Conservation (phyloP, 73 alveolate genomes). For the Blepharisma japonicum region DNA sequence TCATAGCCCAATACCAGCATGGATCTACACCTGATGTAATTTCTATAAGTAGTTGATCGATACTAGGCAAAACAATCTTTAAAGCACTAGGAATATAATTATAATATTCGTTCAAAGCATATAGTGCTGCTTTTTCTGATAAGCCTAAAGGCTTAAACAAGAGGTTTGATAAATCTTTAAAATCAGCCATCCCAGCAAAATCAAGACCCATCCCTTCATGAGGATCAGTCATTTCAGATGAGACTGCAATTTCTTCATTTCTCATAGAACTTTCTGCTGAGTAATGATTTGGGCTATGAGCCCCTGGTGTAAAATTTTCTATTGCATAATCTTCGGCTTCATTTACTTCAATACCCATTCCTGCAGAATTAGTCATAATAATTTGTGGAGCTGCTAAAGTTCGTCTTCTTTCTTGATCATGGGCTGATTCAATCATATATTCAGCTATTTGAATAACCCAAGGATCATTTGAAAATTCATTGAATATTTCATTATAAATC, state of each 20-base stretch:
- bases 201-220: background rate
- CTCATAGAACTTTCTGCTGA: background rate
- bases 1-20: conserved; percentile 30
- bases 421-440: background rate
- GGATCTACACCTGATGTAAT: background rate
- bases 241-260: background rate
- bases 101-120: background rate
- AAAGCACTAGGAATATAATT: background rate
- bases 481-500: background rate
- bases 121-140: background rate
- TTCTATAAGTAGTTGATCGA: background rate
- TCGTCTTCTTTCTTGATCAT: background rate
- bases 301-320: conserved; percentile 26
- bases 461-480: background rate
- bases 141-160: background rate
- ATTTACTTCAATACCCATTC: background rate
- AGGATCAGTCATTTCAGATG: background rate
- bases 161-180: background rate
- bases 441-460: background rate
- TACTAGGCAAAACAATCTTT: background rate
- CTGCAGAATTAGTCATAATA: background rate
- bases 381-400: conserved; percentile 1
- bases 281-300: background rate
- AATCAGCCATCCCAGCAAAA: background rate
- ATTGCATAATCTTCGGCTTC: conserved; percentile 24